Conservation (phyloP, 2,329 filamentous ascomycete genomes). For the Exophiala aquamarina region DNA sequence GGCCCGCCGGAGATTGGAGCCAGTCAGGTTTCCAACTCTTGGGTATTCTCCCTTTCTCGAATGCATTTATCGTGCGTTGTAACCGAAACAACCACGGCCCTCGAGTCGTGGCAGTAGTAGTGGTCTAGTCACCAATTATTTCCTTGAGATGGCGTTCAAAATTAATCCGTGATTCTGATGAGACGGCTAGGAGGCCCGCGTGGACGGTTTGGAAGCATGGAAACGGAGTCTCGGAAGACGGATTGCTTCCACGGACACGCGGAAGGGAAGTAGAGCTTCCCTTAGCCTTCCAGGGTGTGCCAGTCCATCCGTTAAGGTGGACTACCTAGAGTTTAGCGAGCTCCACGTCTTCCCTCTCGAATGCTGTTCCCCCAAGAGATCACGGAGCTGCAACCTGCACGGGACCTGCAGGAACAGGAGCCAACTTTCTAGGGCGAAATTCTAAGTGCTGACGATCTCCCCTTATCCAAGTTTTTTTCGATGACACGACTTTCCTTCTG, state of each 20-base stretch:
- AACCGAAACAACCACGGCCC: too few relatives aligned
- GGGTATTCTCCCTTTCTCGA: too few relatives aligned
- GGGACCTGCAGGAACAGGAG: conserved; percentile 22
- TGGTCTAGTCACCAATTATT: too few relatives aligned
- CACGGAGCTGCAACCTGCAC: conserved; percentile 22
- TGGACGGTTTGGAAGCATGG: not conserved
- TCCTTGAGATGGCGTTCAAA: too few relatives aligned
- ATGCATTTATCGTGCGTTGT: too few relatives aligned
- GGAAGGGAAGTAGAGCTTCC: not conserved
- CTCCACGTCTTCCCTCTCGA: conserved; percentile 11
- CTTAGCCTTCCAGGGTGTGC: not conserved
- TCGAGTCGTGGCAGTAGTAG: too few relatives aligned
- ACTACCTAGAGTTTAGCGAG: conserved; percentile 8
- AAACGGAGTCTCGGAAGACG: not conserved
- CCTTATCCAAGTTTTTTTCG: conserved; percentile 10
- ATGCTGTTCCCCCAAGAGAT: conserved; percentile 7
- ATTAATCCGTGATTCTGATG: too few relatives aligned
- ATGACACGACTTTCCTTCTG: conserved; percentile 18
- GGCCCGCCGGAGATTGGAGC: too few relatives aligned
- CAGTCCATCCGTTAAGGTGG: conserved; percentile 2
- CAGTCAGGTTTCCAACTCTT: too few relatives aligned
- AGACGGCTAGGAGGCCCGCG: too few relatives aligned
- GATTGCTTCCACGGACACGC: not conserved
- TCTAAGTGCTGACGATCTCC: conserved; percentile 24
- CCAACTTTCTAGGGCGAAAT: conserved; percentile 8